These are phyloP conservation scores for Exophiala xenobiotica DNA, from an alignment of 2,329 filamentous ascomycete species.

Conservation along the genomic window DNA sequence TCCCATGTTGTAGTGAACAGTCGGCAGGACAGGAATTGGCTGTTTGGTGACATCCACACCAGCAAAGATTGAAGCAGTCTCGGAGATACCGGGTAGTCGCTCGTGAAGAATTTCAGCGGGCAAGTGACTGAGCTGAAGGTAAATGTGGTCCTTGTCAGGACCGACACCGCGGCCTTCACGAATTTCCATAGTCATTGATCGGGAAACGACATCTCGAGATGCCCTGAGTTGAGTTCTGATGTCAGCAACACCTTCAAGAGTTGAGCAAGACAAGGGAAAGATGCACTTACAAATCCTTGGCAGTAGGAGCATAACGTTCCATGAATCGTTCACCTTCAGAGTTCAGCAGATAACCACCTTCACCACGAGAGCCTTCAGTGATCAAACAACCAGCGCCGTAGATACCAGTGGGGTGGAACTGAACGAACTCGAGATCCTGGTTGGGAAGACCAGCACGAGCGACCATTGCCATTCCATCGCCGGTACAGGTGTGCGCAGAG, in stretches of 20 bases:
- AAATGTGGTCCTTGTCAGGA: constrained; percentile 97
- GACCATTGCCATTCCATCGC: constrained; percentile 99
- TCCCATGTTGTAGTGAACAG: constrained; percentile 99
- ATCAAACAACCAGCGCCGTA: constrained; percentile 98
- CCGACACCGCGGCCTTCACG: constrained; percentile 96
- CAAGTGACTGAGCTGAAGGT: constrained; percentile 94
- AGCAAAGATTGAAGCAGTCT: constrained; percentile 95
- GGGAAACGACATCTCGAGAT: constrained; percentile 91
- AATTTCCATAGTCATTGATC: constrained; percentile 98
- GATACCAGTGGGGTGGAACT: constrained; percentile 99
- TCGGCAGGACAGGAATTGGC: constrained; percentile 93
- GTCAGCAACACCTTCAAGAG: neutral
- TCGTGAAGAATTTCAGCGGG: constrained; percentile 90
- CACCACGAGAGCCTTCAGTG: constrained; percentile 94
- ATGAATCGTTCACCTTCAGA: constrained; percentile 98
- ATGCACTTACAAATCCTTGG: constrained; percentile 75
- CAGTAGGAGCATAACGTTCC: constrained; percentile 96
- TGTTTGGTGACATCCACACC: constrained; percentile 97
- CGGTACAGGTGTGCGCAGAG: constrained; percentile 95
- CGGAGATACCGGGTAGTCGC: constrained; percentile 96
- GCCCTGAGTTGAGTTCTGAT: constrained; percentile 45
- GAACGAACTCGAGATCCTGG: constrained; percentile 99
- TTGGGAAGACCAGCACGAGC: constrained; percentile 95
- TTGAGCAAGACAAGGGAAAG: neutral
- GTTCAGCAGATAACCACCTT: constrained; percentile 97